Percentiles rank a stretch among this genome's conserved stretches.
Conservation (phyloP, 495 filamentous ascomycete species). For the Astrothelium subdiscretum region DNA sequence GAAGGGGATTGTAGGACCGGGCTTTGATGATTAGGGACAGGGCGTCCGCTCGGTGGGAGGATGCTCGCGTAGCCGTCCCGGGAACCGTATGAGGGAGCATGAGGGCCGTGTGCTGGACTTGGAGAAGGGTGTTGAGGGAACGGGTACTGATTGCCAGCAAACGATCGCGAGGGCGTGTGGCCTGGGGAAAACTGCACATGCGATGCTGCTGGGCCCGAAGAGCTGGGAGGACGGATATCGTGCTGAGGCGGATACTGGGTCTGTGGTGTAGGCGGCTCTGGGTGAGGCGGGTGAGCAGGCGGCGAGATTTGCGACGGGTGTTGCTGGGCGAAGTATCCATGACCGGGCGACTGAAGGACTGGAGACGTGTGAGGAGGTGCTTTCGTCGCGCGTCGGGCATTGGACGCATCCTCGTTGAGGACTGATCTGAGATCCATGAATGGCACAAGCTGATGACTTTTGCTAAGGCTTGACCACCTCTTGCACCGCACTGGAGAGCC, state of each 20-base stretch:
- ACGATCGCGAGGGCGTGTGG: slow-evolving; percentile 44
- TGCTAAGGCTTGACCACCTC: not conserved
- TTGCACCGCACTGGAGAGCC: too few species aligned
- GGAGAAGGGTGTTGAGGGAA: slow-evolving; percentile 40
- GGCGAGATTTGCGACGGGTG: not conserved
- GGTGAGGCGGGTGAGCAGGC: not conserved
- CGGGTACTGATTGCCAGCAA: slow-evolving; percentile 38
- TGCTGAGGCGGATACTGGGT: not conserved
- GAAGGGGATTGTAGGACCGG: slow-evolving; percentile 35
- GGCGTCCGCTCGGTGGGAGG: slow-evolving; percentile 7
- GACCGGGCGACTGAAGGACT: not conserved
- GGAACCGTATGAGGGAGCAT: slow-evolving; percentile 21
- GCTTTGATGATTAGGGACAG: slow-evolving; percentile 4
- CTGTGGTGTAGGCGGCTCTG: not conserved
- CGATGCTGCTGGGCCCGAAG: slow-evolving; percentile 17
- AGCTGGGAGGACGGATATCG: not conserved
- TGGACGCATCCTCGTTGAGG: not conserved
- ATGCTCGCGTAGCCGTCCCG: slow-evolving; percentile 33
- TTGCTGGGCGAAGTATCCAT: not conserved
- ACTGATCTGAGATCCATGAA: not conserved
- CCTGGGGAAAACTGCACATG: slow-evolving; percentile 36
- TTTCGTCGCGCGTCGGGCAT: not conserved
- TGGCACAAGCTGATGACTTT: not conserved
- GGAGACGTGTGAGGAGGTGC: not conserved
- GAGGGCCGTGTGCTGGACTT: slow-evolving; percentile 27